Base-by-base conservation (phyloP, 2,329 filamentous ascomycete species). In the Coniochaeta ligniaria region DNA sequence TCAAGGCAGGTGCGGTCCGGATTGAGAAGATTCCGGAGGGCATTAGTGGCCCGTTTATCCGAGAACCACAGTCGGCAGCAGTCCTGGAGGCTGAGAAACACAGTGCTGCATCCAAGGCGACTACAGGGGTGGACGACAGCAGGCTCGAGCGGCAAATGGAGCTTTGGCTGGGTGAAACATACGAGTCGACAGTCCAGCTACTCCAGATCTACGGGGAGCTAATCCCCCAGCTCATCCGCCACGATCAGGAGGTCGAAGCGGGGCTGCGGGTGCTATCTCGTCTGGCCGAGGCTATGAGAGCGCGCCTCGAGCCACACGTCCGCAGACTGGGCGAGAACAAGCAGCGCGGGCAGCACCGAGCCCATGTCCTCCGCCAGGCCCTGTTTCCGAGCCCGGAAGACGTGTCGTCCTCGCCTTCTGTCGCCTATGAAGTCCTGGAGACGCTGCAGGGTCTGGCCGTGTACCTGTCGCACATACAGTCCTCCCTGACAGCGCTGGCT, bases 1-100 rank as follows among this genome's bases (percentile, higher is more conserved):
- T 74, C 68, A 75, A 75, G 62, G 68, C 70, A 12, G 72, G 72
- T 9, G 70, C 73, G 1, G 66, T 73, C 8, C 63, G 67, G 6
- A 69, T 75, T 54, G 69, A 71, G 17, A 74, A 73, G 61, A 60
- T 68, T 14, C 61, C 61, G 4, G 35, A 45, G 16, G 22, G 26
- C n/a, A 31, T 38, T 47, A 33, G n/a, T 22, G 24, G 16, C 9
- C 52, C 54, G 1, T 59, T 59, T 43, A 60, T 64, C 59, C 60
- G 33, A 38, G 69, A 73, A 56, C 59, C 66, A 38, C 71, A 73
- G 33, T 64, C 67, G 1, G 61, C 60, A 8, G 66, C 68, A 1
- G 56, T n/a, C n/a, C n/a, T n/a, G n/a, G n/a, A n/a, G n/a, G n/a
- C n/a, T n/a, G n/a, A n/a, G n/a, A n/a, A n/a, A n/a, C n/a, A n/a